These are phyloP conservation scores for Mycena sp. DNA, from an alignment of 1,284 basidiomycete species.

Conservation along the genomic window DNA sequence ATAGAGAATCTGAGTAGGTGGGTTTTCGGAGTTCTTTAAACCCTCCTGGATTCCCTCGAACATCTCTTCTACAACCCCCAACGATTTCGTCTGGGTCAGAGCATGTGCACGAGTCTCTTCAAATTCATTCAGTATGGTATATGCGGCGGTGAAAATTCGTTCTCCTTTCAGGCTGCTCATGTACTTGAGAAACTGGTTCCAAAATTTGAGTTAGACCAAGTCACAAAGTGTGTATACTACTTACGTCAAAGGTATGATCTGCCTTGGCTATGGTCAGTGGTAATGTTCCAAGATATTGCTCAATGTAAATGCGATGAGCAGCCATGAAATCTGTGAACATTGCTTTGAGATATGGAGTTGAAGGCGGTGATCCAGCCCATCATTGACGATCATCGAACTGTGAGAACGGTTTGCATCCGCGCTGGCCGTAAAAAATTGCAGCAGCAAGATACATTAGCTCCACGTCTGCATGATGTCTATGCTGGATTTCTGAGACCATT, in stretches of 20 bases:
- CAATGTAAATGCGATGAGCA: constrained; percentile 14
- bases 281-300: background rate
- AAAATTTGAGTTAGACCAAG: background rate
- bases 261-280: constrained; percentile 15
- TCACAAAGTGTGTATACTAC: background rate
- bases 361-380: background rate
- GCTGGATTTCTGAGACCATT: constrained; percentile 23
- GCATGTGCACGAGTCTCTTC: constrained; percentile 4
- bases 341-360: background rate
- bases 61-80: constrained; percentile 7
- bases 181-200: constrained; percentile 7
- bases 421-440: background rate
- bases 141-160: constrained; percentile 6
- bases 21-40: background rate
- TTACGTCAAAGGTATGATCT: constrained; percentile 21
- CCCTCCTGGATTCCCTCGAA: background rate
- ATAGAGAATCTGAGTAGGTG: constrained; percentile 5
- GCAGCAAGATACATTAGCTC: constrained; percentile 29
- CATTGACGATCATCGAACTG: constrained; percentile 3
- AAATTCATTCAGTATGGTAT: constrained; percentile 13
- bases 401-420: constrained; percentile 14
- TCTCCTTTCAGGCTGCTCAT: constrained; percentile 17
- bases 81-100: constrained; percentile 11
- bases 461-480: constrained; percentile 9
- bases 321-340: constrained; percentile 12